Base-by-base conservation (phyloP, 352 stramenopile species). In the Blastocystis sp. region DNA sequence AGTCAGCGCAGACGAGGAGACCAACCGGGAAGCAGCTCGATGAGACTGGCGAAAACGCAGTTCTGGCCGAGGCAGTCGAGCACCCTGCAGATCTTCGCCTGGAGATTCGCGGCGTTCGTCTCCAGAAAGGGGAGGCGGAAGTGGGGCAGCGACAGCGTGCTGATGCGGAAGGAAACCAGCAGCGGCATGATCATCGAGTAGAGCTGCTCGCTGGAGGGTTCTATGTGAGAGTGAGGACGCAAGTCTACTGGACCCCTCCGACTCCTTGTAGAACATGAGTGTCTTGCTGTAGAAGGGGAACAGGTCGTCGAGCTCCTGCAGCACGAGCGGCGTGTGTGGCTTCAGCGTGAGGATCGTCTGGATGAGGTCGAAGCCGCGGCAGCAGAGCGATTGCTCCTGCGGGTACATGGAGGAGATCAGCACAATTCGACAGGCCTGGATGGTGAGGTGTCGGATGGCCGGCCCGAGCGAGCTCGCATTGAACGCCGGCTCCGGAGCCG, bases 161-260 rank as follows among this genome's bases (percentile, higher is more conserved):
- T 42, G 40, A 81, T 81, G 9, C 69, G 69, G 48, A 81, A 81
- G 0, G 69, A 63, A 9, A 81, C 48, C 2, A 81, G 18, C 4
- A 81, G 16, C 8, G 69, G 69, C 69, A 81, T 81, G 9, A 36
- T 51, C 69, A 81, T 81, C 24, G 36, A 24, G 27, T 81, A 81
- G 7, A 81, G 29, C 3, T 42, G 27, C 21, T 64, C 46, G 2
- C 63, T 44, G 2, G 24, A 46, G 18, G 53, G 69, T 32, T 34
- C 61, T 73, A 27, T 4, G 24, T 49, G 4, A 34, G 7, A 53
- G 18, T 2, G 18, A 3, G 8, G 36, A 40, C n/a, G n/a, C n/a
- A 38, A 42, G 0, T 14, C 29, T 8, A 14, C 24, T 40, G 21
- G 27, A 36, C 36, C 44, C 4, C 11, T 27, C 32, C 18, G 21